phyloP scores from a whole-genome alignment of 23 red algal species.

The Chondrus crispus region DNA sequence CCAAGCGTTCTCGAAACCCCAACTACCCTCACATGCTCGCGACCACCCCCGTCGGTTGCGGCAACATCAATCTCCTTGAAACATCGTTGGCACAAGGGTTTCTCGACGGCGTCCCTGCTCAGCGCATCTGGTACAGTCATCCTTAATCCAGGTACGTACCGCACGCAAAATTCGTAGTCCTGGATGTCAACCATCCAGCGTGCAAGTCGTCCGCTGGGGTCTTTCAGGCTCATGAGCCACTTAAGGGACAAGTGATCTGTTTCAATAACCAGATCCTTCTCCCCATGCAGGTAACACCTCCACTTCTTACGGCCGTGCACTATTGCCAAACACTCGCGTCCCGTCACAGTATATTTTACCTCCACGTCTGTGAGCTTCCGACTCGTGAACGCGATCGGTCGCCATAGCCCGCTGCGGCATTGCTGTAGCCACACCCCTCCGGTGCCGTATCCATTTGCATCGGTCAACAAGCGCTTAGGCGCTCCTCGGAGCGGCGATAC shows the following conservation, averaged over 20 bases:
- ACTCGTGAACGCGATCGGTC: neutral
- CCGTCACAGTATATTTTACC: neutral
- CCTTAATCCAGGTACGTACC: neutral
- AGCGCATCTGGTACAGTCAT: neutral
- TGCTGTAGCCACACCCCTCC: neutral
- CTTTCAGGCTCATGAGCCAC: neutral
- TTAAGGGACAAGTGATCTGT: neutral
- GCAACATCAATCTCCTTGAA: too few species aligned
- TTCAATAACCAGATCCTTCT: neutral
- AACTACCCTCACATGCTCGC: too few species aligned
- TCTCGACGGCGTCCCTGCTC: neutral
- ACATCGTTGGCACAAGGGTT: too few species aligned
- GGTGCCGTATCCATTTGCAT: neutral
- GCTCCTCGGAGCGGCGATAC: neutral
- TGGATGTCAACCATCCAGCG: neutral
- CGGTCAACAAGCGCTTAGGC: neutral
- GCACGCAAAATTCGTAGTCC: neutral
- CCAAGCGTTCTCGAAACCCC: too few species aligned
- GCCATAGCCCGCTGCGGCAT: neutral
- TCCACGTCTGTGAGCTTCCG: neutral
- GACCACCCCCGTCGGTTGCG: too few species aligned
- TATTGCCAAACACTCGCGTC: neutral
- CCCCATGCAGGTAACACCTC: neutral
- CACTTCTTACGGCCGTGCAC: neutral
- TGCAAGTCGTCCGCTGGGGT: neutral